Evolutionary conservation across 306 rosid species (phyloP).

Genomic region (Trifolium pratense): DNA sequence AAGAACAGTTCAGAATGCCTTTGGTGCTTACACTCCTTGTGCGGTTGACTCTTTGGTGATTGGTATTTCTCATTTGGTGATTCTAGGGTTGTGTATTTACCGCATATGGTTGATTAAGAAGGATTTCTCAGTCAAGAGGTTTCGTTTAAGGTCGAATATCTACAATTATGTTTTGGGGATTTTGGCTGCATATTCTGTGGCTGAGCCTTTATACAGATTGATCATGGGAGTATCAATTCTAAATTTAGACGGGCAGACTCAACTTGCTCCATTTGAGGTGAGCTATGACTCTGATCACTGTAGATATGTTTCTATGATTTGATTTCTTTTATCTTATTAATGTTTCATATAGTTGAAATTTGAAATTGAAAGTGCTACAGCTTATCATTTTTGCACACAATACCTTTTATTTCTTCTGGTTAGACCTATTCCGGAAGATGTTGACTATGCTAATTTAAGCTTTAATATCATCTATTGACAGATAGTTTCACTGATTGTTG

Average conservation of each 20-base stretch:
- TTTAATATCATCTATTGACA: conserved; percentile 51
- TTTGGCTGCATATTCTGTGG: conserved; percentile 72
- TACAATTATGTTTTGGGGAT: conserved; percentile 73
- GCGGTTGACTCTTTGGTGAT: conserved; percentile 75
- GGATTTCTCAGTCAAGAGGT: conserved; percentile 71
- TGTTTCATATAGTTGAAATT: conserved; percentile 26
- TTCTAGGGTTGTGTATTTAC: conserved; percentile 75
- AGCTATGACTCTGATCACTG: conserved; percentile 39
- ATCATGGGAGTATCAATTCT: conserved; percentile 78
- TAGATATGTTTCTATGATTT: conserved; percentile 16
- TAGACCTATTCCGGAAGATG: conserved; percentile 28
- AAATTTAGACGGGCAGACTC: conserved; percentile 81
- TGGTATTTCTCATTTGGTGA: conserved; percentile 64
- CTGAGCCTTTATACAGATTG: conserved; percentile 85
- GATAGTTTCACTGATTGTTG: conserved; percentile 63
- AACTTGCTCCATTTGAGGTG: conserved; percentile 94
- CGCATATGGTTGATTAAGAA: conserved; percentile 79
- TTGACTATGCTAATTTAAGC: conserved; percentile 35
- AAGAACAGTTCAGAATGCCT: conserved; percentile 74
- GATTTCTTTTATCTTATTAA: conserved; percentile 8
- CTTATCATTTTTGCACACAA: conserved; percentile 16
- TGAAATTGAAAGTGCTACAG: neutral
- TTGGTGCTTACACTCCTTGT: conserved; percentile 90
- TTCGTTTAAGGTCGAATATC: conserved; percentile 73
- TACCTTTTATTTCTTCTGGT: conserved; percentile 35